Conservation (phyloP, 2,329 filamentous ascomycete genomes). For the Diaporthe longicolla region DNA sequence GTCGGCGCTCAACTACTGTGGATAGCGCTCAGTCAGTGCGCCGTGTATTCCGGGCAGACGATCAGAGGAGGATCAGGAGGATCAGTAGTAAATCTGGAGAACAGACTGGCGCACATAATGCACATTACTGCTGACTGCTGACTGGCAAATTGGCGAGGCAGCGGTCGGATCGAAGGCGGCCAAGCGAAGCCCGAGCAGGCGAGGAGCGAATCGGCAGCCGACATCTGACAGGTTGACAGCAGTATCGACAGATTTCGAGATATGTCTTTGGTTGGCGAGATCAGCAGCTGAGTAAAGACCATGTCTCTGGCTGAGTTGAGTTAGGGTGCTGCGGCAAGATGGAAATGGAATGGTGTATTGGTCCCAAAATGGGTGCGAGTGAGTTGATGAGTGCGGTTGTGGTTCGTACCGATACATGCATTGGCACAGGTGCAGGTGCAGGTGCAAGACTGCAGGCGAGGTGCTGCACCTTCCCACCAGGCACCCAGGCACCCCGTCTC, state of each 20-base stretch:
- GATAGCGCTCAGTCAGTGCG: slow-evolving; percentile 18
- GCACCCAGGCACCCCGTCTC: too few species aligned
- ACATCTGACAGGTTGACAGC: slow-evolving; percentile 3
- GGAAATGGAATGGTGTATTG: slow-evolving; percentile 19
- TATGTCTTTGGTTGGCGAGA: slow-evolving; percentile 33
- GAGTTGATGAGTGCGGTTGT: too few species aligned
- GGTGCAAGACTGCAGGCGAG: too few species aligned
- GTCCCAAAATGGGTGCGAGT: not conserved
- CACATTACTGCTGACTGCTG: not conserved
- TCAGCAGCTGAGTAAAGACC: slow-evolving; percentile 21
- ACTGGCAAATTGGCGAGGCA: not conserved
- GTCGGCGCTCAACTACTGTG: slow-evolving; percentile 21
- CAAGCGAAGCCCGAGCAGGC: not conserved
- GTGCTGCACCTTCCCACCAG: not conserved
- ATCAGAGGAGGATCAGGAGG: slow-evolving; percentile 20
- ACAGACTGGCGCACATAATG: not conserved
- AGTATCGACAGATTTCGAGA: slow-evolving; percentile 18
- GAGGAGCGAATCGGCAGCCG: slow-evolving; percentile 1
- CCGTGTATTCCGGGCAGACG: not conserved
- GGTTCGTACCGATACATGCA: slow-evolving; percentile 34
- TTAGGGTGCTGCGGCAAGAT: slow-evolving; percentile 2
- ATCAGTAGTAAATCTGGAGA: slow-evolving; percentile 7
- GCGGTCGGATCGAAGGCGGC: not conserved
- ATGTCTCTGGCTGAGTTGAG: slow-evolving; percentile 15
- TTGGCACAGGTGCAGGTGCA: too few species aligned